Conservation (phyloP, 768 basidiomycete genomes). For the Mycena maculata region DNA sequence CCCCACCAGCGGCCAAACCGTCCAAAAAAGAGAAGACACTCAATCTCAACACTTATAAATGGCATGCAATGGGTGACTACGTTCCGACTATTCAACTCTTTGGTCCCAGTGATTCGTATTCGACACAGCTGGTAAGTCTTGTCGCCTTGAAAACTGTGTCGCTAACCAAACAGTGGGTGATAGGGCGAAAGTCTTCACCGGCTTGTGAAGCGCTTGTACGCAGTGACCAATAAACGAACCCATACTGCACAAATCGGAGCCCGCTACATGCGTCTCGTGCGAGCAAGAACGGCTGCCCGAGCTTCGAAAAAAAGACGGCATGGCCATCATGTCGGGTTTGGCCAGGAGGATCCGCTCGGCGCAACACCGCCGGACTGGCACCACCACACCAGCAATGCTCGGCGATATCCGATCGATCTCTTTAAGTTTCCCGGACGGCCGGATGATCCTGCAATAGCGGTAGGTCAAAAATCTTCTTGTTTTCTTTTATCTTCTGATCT, state of each 20-base stretch:
- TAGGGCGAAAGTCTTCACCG: conserved; percentile 60
- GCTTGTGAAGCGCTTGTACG: conserved; percentile 51
- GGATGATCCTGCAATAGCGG: conserved; percentile 37
- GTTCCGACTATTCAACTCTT: conserved; percentile 31
- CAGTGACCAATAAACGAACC: conserved; percentile 48
- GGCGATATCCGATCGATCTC: conserved; percentile 36
- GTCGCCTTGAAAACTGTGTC: neutral
- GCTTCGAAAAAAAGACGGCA: conserved; percentile 2
- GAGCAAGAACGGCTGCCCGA: conserved; percentile 1
- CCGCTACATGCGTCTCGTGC: conserved; percentile 18
- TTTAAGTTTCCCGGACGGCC: conserved; percentile 22
- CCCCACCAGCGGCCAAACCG: neutral
- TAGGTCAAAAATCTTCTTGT: conserved; percentile 8
- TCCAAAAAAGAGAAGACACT: conserved; percentile 29
- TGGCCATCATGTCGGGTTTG: conserved; percentile 7
- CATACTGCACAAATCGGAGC: conserved; percentile 44
- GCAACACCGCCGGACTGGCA: conserved; percentile 11
- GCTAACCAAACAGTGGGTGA: no score
- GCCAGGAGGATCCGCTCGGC: conserved; percentile 13
- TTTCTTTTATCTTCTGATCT: neutral
- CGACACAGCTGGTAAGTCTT: conserved; percentile 34
- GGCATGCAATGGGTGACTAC: conserved; percentile 43
- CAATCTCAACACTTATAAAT: conserved; percentile 44
- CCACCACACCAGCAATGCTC: conserved; percentile 36
- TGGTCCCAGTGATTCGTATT: conserved; percentile 41